Evolutionary conservation across 2,329 filamentous ascomycete genomes (phyloP).

Genomic region (Exophiala dermatitidis): DNA sequence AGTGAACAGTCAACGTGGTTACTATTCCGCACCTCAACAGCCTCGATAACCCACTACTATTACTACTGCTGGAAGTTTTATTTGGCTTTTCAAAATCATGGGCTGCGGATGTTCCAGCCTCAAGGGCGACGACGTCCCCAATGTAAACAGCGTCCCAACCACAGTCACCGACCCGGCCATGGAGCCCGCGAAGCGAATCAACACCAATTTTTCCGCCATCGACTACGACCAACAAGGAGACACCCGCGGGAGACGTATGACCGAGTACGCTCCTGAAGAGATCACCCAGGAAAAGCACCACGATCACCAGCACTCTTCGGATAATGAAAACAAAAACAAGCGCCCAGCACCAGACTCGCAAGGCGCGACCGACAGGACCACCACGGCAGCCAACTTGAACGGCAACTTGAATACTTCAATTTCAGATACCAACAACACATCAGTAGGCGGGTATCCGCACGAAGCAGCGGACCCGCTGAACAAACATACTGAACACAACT

Average conservation of each 20-base stretch:
- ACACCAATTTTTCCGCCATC: constrained; percentile 24
- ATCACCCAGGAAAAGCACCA: constrained; percentile 1
- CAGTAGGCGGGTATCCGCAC: not conserved
- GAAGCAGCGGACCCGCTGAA: not conserved
- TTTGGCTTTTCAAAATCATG: constrained; percentile 12
- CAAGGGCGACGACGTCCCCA: constrained; percentile 23
- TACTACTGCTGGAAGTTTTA: constrained; percentile 5
- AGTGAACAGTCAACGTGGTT: no score
- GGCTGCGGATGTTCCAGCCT: constrained; percentile 24
- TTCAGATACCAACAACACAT: not conserved
- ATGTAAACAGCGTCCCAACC: constrained; percentile 10
- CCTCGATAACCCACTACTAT: no score
- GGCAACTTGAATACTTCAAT: not conserved
- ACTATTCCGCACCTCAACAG: no score
- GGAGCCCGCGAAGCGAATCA: constrained; percentile 16
- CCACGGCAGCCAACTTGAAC: not conserved
- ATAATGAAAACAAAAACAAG: no score
- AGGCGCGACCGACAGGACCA: not conserved
- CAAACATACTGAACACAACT: no score
- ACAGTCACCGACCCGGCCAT: not conserved
- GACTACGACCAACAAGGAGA: constrained; percentile 18
- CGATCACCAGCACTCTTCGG: no score
- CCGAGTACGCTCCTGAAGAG: constrained; percentile 25
- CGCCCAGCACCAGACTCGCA: no score
- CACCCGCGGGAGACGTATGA: constrained; percentile 16